Evolutionary conservation across 192 early-diverging fungal species (phyloP), one percentile per base, ranked within the genome.

Genomic region (Backusella macrospora): DNA sequence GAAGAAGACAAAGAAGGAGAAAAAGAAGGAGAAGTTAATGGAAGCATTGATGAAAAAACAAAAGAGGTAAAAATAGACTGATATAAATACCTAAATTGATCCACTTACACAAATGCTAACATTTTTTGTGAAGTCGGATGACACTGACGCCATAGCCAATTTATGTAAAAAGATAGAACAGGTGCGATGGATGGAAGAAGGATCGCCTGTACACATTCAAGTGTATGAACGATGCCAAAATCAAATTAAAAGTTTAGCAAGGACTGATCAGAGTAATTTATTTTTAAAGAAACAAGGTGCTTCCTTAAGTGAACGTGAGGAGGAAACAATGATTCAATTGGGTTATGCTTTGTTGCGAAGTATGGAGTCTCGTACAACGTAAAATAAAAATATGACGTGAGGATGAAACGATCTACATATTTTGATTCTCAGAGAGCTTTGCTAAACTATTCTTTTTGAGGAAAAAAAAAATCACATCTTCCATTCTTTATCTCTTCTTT

Each of bases 251-350:
- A 47, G 44, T 26, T 29, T 68, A 13, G 43, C 55, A 38, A 45
- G 59, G 16, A 62, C 59, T 7, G 29, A 62, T 45, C 23, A n/a
- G 26, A 39, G 21, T 13, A 62, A 62, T 38, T 62, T 40, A 12
- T 72, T 64, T 46, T 72, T 62, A 16, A 62, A 62, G 23, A 72
- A 62, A 45, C 71, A 72, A 64, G 59, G 43, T 16, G 71, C 71
- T 21, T 34, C 37, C 6, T 23, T 45, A 12, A 29, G 14, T 34
- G 59, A 44, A 43, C 18, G 21, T 64, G 40, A 39, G 34, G 71
- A 72, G 21, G 71, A 72, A 59, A 15, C 39, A 0, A 72, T 72
- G 71, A 72, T 72, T 12, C 71, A 72, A 64, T 44, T 72, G 18
- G 71, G 71, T 1, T 72, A 72, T 64, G 38, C 71, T 9, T 34